These are phyloP conservation scores for Claviceps sorghi DNA, from an alignment of 2,329 filamentous ascomycete genomes.

Conservation along the genomic window DNA sequence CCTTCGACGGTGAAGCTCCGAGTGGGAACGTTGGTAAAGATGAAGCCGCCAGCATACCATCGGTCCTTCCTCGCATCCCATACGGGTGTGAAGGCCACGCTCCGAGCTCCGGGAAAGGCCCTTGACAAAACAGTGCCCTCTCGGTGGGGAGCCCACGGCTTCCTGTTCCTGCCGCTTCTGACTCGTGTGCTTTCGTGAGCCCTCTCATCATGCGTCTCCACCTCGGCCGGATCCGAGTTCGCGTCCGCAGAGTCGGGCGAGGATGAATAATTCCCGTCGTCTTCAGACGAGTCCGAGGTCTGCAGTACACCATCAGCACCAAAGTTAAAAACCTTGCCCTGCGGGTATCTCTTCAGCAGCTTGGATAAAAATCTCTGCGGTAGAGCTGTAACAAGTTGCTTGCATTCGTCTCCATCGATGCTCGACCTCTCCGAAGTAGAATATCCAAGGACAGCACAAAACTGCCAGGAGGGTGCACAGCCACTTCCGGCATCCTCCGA, in stretches of 20 bases:
- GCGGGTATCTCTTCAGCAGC: conserved; percentile 29
- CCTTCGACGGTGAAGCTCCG: conserved; percentile 29
- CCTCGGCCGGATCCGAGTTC: neutral
- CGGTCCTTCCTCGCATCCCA: conserved; percentile 31
- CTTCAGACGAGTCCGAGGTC: conserved; percentile 15
- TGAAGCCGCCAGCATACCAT: conserved; percentile 35
- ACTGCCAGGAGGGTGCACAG: neutral
- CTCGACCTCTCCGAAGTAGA: conserved; percentile 18
- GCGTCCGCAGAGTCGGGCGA: neutral
- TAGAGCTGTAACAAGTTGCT: conserved; percentile 10
- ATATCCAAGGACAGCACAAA: conserved; percentile 23
- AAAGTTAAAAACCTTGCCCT: conserved; percentile 32
- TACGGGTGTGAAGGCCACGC: conserved; percentile 31
- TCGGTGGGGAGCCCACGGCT: conserved; percentile 5
- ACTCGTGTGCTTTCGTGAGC: neutral
- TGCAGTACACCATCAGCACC: conserved; percentile 22
- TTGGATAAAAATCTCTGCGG: conserved; percentile 24
- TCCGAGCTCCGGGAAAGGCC: conserved; percentile 28
- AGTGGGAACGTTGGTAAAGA: conserved; percentile 29
- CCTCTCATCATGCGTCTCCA: neutral
- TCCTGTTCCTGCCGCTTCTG: neutral
- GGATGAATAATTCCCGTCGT: conserved; percentile 7
- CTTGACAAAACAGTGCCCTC: conserved; percentile 15
- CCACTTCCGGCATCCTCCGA: neutral
- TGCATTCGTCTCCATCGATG: conserved; percentile 15